Percentiles rank a stretch among this genome's conserved stretches.
Evolutionary conservation across 192 early-diverging fungal genomes (phyloP).

Genomic region (Entomortierella beljakovae): DNA sequence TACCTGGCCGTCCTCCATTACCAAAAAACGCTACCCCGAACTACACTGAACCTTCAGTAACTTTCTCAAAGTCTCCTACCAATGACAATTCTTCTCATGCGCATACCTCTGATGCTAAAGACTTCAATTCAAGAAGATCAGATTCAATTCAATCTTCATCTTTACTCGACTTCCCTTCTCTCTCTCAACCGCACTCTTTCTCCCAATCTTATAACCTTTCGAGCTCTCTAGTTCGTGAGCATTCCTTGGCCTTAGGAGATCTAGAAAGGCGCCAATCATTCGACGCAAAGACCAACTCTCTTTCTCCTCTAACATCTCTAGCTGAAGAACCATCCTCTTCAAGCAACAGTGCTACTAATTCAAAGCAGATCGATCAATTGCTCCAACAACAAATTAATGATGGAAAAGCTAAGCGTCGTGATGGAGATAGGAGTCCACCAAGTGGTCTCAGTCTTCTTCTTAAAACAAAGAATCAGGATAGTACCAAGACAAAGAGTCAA

Average conservation of each 20-base stretch:
- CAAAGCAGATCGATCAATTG: constrained; percentile 4
- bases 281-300: constrained; percentile 12
- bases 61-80: background rate
- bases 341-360: background rate
- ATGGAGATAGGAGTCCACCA: constrained; percentile 36
- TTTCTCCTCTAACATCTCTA: background rate
- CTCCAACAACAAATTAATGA: constrained; percentile 2
- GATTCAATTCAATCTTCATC: constrained; percentile 22
- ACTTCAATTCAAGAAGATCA: constrained; percentile 10
- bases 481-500: constrained; percentile 7
- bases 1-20: constrained; percentile 17
- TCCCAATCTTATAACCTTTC: constrained; percentile 18
- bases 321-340: constrained; percentile 2
- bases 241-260: constrained; percentile 48
- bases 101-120: background rate
- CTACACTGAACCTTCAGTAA: constrained; percentile 2
- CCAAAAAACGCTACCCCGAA: constrained; percentile 25
- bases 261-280: constrained; percentile 38
- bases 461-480: constrained; percentile 36
- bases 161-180: constrained; percentile 23
- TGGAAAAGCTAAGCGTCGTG: constrained; percentile 13
- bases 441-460: constrained; percentile 49
- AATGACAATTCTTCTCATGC: background rate
- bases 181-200: constrained; percentile 41
- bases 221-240: constrained; percentile 42